These are phyloP conservation scores for Arachis monticola DNA, from an alignment of 331 rosid genomes.

Conservation along the genomic window DNA sequence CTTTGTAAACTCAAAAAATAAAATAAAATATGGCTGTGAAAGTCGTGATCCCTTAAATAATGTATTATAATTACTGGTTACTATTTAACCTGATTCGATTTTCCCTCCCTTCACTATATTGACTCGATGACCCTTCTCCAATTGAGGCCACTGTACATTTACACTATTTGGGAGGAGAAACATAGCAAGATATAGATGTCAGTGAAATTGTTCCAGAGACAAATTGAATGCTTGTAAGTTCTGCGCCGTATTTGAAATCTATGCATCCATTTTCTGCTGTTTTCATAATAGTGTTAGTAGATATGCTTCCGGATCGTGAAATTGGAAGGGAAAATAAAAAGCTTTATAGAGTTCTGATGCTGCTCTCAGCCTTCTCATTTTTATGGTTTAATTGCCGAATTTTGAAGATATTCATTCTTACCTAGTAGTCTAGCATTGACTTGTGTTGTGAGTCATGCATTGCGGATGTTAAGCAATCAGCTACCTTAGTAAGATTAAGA, in stretches of 20 bases:
- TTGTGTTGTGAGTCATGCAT: slow-evolving; percentile 18
- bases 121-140: slow-evolving; percentile 36
- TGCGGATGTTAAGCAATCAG: slow-evolving; percentile 5
- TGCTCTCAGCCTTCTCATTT: slow-evolving; percentile 11
- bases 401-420: slow-evolving; percentile 12
- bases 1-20: too few species aligned
- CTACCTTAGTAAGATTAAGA: neutral
- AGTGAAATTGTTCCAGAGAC: slow-evolving; percentile 62
- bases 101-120: slow-evolving; percentile 3
- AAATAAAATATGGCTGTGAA: too few species aligned
- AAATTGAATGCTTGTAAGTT: slow-evolving; percentile 37
- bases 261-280: slow-evolving; percentile 35
- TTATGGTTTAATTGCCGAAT: neutral
- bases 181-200: slow-evolving; percentile 65
- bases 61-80: too few species aligned
- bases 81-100: too few species aligned
- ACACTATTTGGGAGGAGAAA: slow-evolving; percentile 87
- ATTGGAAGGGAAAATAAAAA: neutral
- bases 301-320: neutral
- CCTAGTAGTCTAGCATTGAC: too few species aligned
- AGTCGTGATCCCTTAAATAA: too few species aligned
- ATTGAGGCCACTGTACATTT: slow-evolving; percentile 92
- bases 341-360: slow-evolving; percentile 8
- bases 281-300: neutral
- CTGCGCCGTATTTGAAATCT: slow-evolving; percentile 37